Conservation (phyloP, 352 stramenopile genomes). For the Phytophthora megakarya region DNA sequence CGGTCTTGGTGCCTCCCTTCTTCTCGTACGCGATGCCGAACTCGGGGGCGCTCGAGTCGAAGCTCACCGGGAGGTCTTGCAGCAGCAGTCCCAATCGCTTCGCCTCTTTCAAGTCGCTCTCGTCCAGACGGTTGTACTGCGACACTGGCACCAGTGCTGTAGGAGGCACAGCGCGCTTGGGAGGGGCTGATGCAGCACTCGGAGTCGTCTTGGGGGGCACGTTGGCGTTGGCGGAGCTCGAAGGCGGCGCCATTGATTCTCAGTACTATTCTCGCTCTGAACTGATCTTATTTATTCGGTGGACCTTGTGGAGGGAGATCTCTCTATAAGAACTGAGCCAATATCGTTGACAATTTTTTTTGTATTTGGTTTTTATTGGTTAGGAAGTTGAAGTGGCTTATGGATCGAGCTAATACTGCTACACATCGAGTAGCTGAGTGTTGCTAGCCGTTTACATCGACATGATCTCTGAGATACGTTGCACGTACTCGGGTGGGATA, state of each 20-base stretch:
- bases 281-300: background rate
- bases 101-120: conserved; percentile 57
- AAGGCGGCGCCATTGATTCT: conserved; percentile 2
- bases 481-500: conserved; percentile 85
- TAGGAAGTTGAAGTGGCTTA: background rate
- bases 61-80: conserved; percentile 45
- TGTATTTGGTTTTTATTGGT: background rate
- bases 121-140: conserved; percentile 69
- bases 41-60: conserved; percentile 49
- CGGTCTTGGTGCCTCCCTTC: conserved; percentile 56
- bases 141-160: conserved; percentile 21
- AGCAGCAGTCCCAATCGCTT: conserved; percentile 55
- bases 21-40: conserved; percentile 83
- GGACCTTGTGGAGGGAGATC: background rate
- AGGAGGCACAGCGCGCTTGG: conserved; percentile 10
- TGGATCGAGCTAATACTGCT: background rate
- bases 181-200: background rate
- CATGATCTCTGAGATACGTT: conserved; percentile 37
- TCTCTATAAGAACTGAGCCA: background rate
- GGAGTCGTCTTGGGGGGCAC: background rate
- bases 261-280: conserved; percentile 4
- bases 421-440: background rate
- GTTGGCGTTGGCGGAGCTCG: background rate
- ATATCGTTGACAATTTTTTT: too few relatives aligned
- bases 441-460: conserved; percentile 8